Evolutionary conservation across 495 filamentous ascomycete species (phyloP).

Genomic region (Collariella sp.): DNA sequence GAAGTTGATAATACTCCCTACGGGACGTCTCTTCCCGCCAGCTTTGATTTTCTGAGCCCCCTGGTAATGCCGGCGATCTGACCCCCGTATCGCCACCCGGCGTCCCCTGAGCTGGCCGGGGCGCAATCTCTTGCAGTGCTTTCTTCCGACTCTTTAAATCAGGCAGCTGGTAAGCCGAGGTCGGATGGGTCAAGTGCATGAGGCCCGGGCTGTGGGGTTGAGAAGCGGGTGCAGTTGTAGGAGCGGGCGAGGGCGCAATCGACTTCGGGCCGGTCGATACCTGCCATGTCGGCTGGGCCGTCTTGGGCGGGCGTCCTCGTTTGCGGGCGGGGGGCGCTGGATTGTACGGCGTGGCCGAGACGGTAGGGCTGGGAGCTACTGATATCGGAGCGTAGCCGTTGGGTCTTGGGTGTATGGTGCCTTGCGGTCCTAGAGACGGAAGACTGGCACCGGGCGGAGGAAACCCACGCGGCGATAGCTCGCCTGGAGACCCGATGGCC

Average conservation of each 20-base stretch:
- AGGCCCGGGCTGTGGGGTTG: slow-evolving; percentile 21
- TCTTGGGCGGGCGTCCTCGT: slow-evolving; percentile 27
- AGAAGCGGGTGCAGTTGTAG: slow-evolving; percentile 3
- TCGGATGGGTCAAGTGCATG: background rate
- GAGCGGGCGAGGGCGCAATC: slow-evolving; percentile 5
- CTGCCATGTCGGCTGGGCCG: slow-evolving; percentile 20
- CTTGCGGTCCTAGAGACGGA: slow-evolving; percentile 9
- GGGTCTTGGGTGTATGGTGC: slow-evolving; percentile 28
- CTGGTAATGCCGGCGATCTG: slow-evolving; percentile 2
- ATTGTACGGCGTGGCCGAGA: slow-evolving; percentile 18
- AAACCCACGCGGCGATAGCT: slow-evolving; percentile 12
- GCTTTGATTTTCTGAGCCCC: slow-evolving; percentile 4
- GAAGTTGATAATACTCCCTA: slow-evolving; percentile 1
- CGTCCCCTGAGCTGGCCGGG: slow-evolving; percentile 2
- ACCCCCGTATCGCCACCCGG: background rate
- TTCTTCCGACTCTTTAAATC: slow-evolving; percentile 4
- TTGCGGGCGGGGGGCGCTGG: slow-evolving; percentile 18
- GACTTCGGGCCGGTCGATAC: slow-evolving; percentile 22
- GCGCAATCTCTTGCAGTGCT: slow-evolving; percentile 13
- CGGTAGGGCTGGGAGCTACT: slow-evolving; percentile 18
- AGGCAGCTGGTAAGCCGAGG: background rate
- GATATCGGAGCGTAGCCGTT: slow-evolving; percentile 30
- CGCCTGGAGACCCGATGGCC: slow-evolving; percentile 25
- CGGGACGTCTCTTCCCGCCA: slow-evolving; percentile 8
- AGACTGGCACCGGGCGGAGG: slow-evolving; percentile 22